These are phyloP conservation scores for Prorocentrum cordatum DNA, from an alignment of 169 alveolate species.

Conservation along the genomic window DNA sequence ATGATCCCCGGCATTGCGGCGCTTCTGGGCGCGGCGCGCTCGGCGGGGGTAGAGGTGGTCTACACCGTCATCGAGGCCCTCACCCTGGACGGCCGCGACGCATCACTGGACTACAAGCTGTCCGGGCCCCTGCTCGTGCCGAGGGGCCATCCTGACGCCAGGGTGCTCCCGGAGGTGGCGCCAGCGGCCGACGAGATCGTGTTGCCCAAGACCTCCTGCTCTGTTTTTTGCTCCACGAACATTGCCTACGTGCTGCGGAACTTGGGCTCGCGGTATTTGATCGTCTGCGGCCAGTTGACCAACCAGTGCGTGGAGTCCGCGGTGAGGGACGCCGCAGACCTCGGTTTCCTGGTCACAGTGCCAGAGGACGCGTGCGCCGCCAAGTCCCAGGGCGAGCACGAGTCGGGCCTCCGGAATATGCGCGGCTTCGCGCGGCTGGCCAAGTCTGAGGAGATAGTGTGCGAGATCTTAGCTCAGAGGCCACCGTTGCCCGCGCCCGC, in stretches of 20 bases:
- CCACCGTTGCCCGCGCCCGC: no score
- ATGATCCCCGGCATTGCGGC: slow-evolving; percentile 25
- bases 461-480: no score
- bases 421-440: slow-evolving; percentile 7
- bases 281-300: slow-evolving; percentile 31
- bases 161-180: slow-evolving; percentile 1
- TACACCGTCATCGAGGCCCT: slow-evolving; percentile 53
- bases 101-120: slow-evolving; percentile 43
- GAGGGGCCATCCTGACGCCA: slow-evolving; percentile 20
- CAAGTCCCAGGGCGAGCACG: background rate
- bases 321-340: slow-evolving; percentile 40
- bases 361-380: slow-evolving; percentile 45
- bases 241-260: slow-evolving; percentile 29
- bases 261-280: slow-evolving; percentile 3
- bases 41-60: background rate
- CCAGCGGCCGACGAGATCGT: slow-evolving; percentile 32
- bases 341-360: slow-evolving; percentile 28
- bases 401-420: slow-evolving; percentile 6
- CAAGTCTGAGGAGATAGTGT: no score
- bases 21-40: slow-evolving; percentile 2
- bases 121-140: slow-evolving; percentile 33
- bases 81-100: slow-evolving; percentile 27
- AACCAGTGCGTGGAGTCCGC: slow-evolving; percentile 62
- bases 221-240: slow-evolving; percentile 55
- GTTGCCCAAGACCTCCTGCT: slow-evolving; percentile 38